Conservation (phyloP, 805 yeast species). For the Starmerella tilneyi region DNA sequence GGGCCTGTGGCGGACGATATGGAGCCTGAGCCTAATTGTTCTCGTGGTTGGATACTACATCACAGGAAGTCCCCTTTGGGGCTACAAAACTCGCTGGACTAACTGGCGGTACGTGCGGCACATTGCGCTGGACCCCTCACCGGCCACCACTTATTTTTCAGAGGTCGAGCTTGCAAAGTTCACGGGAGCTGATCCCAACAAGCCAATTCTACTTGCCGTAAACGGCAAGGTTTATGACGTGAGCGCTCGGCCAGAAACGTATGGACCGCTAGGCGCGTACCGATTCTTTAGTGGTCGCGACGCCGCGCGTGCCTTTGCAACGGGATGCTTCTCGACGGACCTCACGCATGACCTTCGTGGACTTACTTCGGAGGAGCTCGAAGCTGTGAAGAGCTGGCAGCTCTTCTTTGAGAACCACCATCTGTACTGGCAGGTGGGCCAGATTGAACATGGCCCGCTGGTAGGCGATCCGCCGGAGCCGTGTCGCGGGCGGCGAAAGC, state of each 20-base stretch:
- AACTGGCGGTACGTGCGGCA: constrained; percentile 37
- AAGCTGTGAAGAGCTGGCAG: constrained; percentile 45
- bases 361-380: constrained; percentile 37
- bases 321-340: constrained; percentile 58
- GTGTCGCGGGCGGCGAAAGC: constrained; percentile 31
- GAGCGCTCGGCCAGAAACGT: constrained; percentile 38
- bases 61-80: constrained; percentile 53
- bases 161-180: constrained; percentile 39
- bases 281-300: constrained; percentile 52
- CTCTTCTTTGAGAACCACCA: constrained; percentile 37
- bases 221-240: constrained; percentile 60
- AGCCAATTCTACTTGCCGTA: constrained; percentile 51
- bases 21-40: constrained; percentile 13
- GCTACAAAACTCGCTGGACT: constrained; percentile 43
- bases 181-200: constrained; percentile 39
- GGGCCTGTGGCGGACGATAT: constrained; percentile 14
- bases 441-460: constrained; percentile 39
- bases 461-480: constrained; percentile 44
- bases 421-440: constrained; percentile 56
- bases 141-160: constrained; percentile 31
- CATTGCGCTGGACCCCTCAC: constrained; percentile 23
- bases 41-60: constrained; percentile 28
- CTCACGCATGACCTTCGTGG: constrained; percentile 60
- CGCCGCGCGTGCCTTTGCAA: constrained; percentile 56
- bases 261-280: constrained; percentile 53